These are phyloP conservation scores for Microsporum canis DNA, from an alignment of 2,329 filamentous ascomycete species.

Conservation along the genomic window DNA sequence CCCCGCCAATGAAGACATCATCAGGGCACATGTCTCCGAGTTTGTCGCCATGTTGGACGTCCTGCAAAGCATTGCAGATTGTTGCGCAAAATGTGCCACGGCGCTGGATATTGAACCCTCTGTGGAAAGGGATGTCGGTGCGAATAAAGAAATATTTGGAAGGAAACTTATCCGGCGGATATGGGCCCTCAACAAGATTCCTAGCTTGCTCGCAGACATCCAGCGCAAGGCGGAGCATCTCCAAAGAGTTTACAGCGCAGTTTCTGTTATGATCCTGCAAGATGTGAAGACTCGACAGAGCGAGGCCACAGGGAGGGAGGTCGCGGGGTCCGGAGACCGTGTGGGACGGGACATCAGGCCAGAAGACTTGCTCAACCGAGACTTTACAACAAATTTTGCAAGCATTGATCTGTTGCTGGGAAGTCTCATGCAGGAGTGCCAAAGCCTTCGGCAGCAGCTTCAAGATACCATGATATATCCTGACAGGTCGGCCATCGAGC, in stretches of 20 bases:
- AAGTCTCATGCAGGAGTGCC: constrained; percentile 1
- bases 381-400: background rate
- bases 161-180: constrained; percentile 3
- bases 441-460: background rate
- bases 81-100: background rate
- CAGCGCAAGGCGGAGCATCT: constrained; percentile 6
- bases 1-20: background rate
- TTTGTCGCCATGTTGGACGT: background rate
- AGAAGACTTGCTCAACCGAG: background rate
- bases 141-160: background rate
- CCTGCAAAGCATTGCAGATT: constrained; percentile 5
- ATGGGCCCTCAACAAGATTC: background rate
- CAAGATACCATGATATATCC: background rate
- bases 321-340: no score
- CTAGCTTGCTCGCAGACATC: constrained; percentile 3
- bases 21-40: background rate
- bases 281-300: no score
- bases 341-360: no score
- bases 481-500: background rate
- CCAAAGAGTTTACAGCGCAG: constrained; percentile 3
- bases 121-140: background rate
- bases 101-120: background rate
- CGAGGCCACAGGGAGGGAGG: no score
- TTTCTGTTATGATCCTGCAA: constrained; percentile 3
- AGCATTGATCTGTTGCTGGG: background rate